Evolutionary conservation across 2,329 filamentous ascomycete species (phyloP).

Genomic region (Penicillium crustosum): DNA sequence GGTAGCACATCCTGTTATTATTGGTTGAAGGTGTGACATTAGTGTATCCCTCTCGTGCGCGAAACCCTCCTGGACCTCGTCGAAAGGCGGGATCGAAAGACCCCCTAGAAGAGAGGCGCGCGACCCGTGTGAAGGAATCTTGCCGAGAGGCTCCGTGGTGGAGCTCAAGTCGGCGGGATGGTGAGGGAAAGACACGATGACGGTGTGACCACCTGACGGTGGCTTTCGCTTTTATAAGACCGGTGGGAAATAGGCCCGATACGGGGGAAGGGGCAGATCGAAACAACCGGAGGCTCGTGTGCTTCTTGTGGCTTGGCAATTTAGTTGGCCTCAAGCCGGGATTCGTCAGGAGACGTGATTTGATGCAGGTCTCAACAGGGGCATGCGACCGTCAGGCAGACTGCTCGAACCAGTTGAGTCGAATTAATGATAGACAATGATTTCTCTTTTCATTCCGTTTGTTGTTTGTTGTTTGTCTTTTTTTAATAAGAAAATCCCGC

Average conservation of each 20-base stretch:
- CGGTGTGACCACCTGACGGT: conserved; percentile 34
- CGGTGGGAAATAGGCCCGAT: conserved; percentile 9
- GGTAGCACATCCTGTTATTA: conserved; percentile 60
- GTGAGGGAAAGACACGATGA: conserved; percentile 34
- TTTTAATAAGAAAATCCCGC: no score
- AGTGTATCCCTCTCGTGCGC: conserved; percentile 53
- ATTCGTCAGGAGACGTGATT: conserved; percentile 1
- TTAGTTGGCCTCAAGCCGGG: neutral
- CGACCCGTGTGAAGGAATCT: conserved; percentile 58
- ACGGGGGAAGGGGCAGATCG: neutral
- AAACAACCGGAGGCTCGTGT: conserved; percentile 5
- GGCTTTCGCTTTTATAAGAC: conserved; percentile 19
- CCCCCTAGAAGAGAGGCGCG: conserved; percentile 61
- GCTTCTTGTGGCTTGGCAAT: conserved; percentile 8
- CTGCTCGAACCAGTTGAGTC: neutral
- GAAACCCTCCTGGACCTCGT: conserved; percentile 50
- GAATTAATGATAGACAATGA: neutral
- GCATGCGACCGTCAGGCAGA: neutral
- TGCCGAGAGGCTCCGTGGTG: conserved; percentile 46
- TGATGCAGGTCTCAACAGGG: neutral
- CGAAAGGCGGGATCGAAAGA: conserved; percentile 54
- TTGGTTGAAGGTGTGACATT: conserved; percentile 36
- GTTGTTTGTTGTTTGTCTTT: neutral
- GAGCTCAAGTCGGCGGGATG: conserved; percentile 36
- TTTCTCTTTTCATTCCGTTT: neutral